Conservation (phyloP, 1,284 basidiomycete species). For the Cerioporus squamosus region DNA sequence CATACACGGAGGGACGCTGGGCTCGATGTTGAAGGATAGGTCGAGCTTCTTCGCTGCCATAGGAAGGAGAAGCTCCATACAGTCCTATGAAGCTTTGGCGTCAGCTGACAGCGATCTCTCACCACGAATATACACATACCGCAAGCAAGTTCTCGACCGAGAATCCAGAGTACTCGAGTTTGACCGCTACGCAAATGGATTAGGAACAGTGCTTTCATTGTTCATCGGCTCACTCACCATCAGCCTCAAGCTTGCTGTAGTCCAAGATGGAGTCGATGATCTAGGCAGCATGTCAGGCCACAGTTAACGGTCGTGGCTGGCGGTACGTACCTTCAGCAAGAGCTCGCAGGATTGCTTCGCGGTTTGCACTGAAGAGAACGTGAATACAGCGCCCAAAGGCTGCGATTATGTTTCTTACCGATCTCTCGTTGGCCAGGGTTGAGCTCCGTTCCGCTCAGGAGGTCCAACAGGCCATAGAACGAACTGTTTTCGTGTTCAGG, state of each 20-base stretch:
- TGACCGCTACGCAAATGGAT: conserved; percentile 49
- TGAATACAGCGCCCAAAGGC: background rate
- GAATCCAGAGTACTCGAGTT: conserved; percentile 68
- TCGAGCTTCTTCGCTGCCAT: conserved; percentile 76
- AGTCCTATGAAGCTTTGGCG: conserved; percentile 50
- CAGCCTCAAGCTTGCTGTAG: conserved; percentile 76
- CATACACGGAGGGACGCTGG: conserved; percentile 65
- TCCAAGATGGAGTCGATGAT: conserved; percentile 78
- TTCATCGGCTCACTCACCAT: conserved; percentile 42
- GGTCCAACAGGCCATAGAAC: conserved; percentile 72
- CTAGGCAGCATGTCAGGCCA: conserved; percentile 36
- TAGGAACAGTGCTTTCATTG: background rate
- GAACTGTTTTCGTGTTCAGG: conserved; percentile 47
- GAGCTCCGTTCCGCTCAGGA: conserved; percentile 67
- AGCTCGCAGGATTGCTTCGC: conserved; percentile 77
- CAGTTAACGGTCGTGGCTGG: background rate
- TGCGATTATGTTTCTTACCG: conserved; percentile 40
- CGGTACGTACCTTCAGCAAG: conserved; percentile 55
- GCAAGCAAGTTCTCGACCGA: conserved; percentile 73
- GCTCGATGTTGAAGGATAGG: conserved; percentile 69
- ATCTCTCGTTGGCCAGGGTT: conserved; percentile 71
- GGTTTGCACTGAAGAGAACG: conserved; percentile 56
- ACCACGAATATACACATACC: conserved; percentile 40
- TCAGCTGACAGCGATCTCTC: background rate
- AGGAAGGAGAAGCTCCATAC: conserved; percentile 71